Evolutionary conservation across 1,139 yeast species (phyloP).

Genomic region (Zygosaccharomyces sapae): DNA sequence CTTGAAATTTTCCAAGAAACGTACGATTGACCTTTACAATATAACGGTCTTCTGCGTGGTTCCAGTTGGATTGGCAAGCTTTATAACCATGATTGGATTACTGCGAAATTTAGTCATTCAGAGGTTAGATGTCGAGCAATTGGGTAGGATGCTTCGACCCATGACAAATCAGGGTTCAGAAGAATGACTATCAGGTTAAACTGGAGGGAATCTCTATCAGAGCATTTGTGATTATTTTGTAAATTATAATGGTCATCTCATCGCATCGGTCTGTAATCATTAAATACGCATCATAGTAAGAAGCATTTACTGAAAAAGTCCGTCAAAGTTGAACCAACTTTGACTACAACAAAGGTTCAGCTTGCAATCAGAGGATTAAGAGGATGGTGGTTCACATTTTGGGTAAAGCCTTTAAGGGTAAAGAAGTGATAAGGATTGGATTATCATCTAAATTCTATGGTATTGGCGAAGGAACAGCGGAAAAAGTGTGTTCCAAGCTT

Average conservation of each 20-base stretch:
- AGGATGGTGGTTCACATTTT: conserved; percentile 69
- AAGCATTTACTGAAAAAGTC: background rate
- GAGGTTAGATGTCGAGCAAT: conserved; percentile 60
- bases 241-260: background rate
- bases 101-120: conserved; percentile 70
- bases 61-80: conserved; percentile 93
- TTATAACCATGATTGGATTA: conserved; percentile 82
- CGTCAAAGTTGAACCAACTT: background rate
- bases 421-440: conserved; percentile 51
- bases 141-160: conserved; percentile 21
- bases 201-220: too few relatives aligned
- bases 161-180: background rate
- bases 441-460: conserved; percentile 82
- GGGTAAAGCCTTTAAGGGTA: conserved; percentile 67
- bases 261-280: conserved; percentile 1
- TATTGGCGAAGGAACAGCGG: conserved; percentile 71
- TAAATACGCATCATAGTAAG: conserved; percentile 3
- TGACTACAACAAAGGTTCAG: background rate
- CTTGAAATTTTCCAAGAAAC: conserved; percentile 31
- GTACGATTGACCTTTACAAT: conserved; percentile 76
- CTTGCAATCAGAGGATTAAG: background rate
- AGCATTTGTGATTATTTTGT: background rate
- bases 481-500: conserved; percentile 73
- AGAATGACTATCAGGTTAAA: background rate
- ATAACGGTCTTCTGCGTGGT: conserved; percentile 95